Evolutionary conservation across 1,284 basidiomycete species (phyloP), one percentile per base, ranked within the genome.

Genomic region (Grifola frondosa): DNA sequence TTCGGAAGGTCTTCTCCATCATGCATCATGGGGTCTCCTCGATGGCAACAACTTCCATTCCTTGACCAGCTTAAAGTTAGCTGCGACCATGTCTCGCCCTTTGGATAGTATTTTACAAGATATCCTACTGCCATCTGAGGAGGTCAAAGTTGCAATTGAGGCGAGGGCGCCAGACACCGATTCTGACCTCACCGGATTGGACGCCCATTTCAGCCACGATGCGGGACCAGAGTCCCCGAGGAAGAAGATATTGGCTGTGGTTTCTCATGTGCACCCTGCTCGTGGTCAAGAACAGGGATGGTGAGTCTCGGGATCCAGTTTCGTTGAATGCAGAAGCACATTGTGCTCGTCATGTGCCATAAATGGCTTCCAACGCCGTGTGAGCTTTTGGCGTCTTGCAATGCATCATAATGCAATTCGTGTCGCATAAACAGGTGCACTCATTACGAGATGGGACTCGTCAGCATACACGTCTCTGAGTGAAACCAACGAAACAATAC

Each of bases 131-230:
- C 61, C 69, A 8, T 63, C 73, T 7, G 75, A 77, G 40, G 62
- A 70, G 37, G 61, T 70, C 24, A 71, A 64, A 48, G 62, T 63
- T 28, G 56, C 69, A 10, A 53, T 74, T 6, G 68, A 73, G 46
- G 65, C 62, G 19, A 40, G 49, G 30, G 37, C 48, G 26, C 48
- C 49, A 24, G 37, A 37, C n/a, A 17, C 36, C 29, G 49, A 46
- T 17, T 46, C 43, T 4, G 49, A 49, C 28, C 20, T 19, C 7
- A 19, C 13, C 22, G 12, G 38, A 37, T 22, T 17, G 20, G 11
- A 30, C 15, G 23, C 23, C 38, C 19, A 31, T n/a, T n/a, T n/a
- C n/a, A n/a, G n/a, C n/a, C 17, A 40, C 23, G 4, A 32, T 42
- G 16, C 31, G 37, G 28, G 37, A 35, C 46, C 40, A 24, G 23